Evolutionary conservation across 305 asterid species (phyloP).

Genomic region (Withania somnifera): DNA sequence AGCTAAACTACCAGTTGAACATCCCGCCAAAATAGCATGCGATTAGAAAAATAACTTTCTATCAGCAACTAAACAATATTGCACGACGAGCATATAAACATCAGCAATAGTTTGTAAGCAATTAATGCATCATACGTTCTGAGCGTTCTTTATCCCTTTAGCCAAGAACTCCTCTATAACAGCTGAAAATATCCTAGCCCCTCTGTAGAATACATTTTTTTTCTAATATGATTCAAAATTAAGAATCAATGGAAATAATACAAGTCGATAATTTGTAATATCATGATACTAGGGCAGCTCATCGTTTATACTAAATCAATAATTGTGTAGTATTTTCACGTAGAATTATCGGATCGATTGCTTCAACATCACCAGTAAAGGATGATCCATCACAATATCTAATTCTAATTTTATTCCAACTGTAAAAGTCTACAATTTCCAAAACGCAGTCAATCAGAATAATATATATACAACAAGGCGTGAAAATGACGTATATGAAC

Average conservation of each 20-base stretch:
- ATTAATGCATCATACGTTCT: constrained; percentile 27
- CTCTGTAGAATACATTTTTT: constrained; percentile 59
- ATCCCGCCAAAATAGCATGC: constrained; percentile 61
- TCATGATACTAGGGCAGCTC: not conserved
- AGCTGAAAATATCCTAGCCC: constrained; percentile 57
- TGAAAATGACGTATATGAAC: not conserved
- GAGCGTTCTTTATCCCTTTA: constrained; percentile 56
- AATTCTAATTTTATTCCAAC: constrained; percentile 15
- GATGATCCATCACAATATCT: constrained; percentile 25
- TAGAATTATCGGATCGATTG: constrained; percentile 18
- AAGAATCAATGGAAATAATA: not conserved
- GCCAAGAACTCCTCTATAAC: constrained; percentile 47
- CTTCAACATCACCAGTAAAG: constrained; percentile 15
- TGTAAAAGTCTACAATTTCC: constrained; percentile 12
- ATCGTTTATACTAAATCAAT: not conserved
- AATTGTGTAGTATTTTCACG: not conserved
- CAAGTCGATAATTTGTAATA: not conserved
- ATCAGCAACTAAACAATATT: not conserved
- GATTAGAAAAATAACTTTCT: not conserved
- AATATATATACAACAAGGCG: not conserved
- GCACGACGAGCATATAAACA: not conserved
- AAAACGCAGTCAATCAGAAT: not conserved
- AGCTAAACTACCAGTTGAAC: constrained; percentile 71
- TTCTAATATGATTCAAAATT: constrained; percentile 21
- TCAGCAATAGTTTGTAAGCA: not conserved